Evolutionary conservation across 257 asterid species (phyloP), one percentile per base, ranked within the genome.

Genomic region (Lycium ferocissimum): DNA sequence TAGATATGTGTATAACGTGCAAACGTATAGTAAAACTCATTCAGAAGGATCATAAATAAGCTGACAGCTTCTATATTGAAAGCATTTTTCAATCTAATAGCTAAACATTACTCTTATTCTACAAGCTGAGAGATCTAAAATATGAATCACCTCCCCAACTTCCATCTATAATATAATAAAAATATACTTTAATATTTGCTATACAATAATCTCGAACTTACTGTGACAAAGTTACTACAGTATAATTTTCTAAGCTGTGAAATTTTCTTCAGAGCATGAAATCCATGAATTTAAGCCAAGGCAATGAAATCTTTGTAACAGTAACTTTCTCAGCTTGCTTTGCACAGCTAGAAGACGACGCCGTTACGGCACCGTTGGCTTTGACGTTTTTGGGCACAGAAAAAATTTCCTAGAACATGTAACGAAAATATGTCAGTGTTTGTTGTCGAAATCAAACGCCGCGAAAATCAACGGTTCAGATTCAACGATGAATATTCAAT

Each of bases 361-460:
- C 49, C 17, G 73, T 79, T 7, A 62, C 86, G 15, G 86, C 85
- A 7, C 62, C 79, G 9, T 58, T 84, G 62, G 85, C 7, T 4
- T 49, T 0, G 66, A 59, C 76, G 40, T 81, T 22, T 78, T 91
- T 4, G 95, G 92, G 87, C 91, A 93, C 7, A 95, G 83, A 59
- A 93, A 95, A 89, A 93, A 94, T 91, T 94, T 95, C 78, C 99
- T 91, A 58, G 99, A 90, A 89, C 97, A 98, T 95, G 86, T 43
- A 59, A 38, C 13, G 35, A 70, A 43, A 82, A 58, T 7, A 33
- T 45, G 79, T 1, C 59, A 6, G 47, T 45, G 62, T 17, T 13
- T 35, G 5, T 76, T 22, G 12, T 12, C 78, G 84, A 26, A 26
- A 63, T 71, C 9, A 11, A n/a, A 4, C 17, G 15, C 37, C 2